phyloP scores from a whole-genome alignment of 805 yeast genomes.

The Pichia kluyveri region DNA sequence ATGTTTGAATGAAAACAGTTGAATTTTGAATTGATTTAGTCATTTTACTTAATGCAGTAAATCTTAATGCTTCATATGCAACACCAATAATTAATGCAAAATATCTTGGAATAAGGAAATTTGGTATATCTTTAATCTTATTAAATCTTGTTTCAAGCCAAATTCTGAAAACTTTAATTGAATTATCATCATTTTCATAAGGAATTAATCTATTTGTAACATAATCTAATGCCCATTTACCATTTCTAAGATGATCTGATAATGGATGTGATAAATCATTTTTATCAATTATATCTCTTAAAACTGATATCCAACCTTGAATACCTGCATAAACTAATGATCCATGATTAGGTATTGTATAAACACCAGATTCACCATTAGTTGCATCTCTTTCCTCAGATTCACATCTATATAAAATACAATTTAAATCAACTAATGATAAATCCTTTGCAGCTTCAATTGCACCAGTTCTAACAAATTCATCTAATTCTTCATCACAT shows the following conservation, averaged over 20 bases:
- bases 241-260: constrained; percentile 70
- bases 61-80: constrained; percentile 75
- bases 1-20: constrained; percentile 67
- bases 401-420: constrained; percentile 67
- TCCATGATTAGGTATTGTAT: constrained; percentile 68
- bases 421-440: constrained; percentile 62
- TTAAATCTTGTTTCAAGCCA: constrained; percentile 67
- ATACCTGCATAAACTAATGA: constrained; percentile 77
- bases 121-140: constrained; percentile 59
- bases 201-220: constrained; percentile 51
- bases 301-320: constrained; percentile 80
- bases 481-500: constrained; percentile 58
- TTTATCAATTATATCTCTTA: constrained; percentile 49
- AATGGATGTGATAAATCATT: constrained; percentile 83
- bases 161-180: constrained; percentile 44
- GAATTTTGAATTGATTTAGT: constrained; percentile 45
- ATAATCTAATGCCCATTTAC: constrained; percentile 86
- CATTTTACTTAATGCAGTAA: constrained; percentile 52
- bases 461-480: constrained; percentile 66
- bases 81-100: constrained; percentile 76
- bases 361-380: constrained; percentile 62
- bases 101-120: constrained; percentile 76
- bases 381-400: constrained; percentile 82
- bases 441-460: constrained; percentile 58
- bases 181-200: constrained; percentile 35